phyloP scores from a whole-genome alignment of 1,284 basidiomycete genomes.

The Xanthoconium separans region DNA sequence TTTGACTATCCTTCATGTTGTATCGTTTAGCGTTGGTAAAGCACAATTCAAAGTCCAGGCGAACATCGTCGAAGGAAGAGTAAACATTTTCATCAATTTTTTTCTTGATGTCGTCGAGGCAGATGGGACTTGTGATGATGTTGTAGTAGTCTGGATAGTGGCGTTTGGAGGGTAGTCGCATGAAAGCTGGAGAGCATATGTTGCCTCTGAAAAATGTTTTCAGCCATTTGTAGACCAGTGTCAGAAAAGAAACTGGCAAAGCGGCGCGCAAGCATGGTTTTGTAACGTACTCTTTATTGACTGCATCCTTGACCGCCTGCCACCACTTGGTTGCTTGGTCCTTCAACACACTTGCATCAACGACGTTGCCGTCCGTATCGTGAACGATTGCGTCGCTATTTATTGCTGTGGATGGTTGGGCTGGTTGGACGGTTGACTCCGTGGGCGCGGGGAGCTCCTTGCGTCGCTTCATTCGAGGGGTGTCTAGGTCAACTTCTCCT shows the following conservation, averaged over 20 bases:
- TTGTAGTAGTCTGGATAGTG: conserved; percentile 90
- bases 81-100: conserved; percentile 70
- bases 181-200: conserved; percentile 68
- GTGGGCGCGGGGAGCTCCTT: conserved; percentile 48
- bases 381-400: conserved; percentile 26
- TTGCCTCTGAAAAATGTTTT: conserved; percentile 51
- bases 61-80: conserved; percentile 66
- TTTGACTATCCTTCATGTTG: conserved; percentile 83
- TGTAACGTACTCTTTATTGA: conserved; percentile 79
- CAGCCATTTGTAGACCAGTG: conserved; percentile 26
- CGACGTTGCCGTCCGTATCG: conserved; percentile 24
- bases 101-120: conserved; percentile 84
- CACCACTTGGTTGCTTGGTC: conserved; percentile 53
- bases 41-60: conserved; percentile 81
- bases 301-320: conserved; percentile 74
- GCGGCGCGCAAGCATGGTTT: conserved; percentile 34
- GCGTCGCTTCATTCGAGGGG: conserved; percentile 68
- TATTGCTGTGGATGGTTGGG: conserved; percentile 20
- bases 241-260: conserved; percentile 35
- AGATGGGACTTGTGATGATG: conserved; percentile 74
- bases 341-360: conserved; percentile 33
- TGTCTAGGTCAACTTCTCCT: conserved; percentile 50
- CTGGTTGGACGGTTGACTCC: conserved; percentile 12
- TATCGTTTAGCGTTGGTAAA: conserved; percentile 90
- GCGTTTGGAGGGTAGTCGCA: conserved; percentile 73